A percentile compares a stretch with the other conserved stretches of the same genome.
Conservation (phyloP, 176 grass and related monocot species). For the Aegilops sharonensis region DNA sequence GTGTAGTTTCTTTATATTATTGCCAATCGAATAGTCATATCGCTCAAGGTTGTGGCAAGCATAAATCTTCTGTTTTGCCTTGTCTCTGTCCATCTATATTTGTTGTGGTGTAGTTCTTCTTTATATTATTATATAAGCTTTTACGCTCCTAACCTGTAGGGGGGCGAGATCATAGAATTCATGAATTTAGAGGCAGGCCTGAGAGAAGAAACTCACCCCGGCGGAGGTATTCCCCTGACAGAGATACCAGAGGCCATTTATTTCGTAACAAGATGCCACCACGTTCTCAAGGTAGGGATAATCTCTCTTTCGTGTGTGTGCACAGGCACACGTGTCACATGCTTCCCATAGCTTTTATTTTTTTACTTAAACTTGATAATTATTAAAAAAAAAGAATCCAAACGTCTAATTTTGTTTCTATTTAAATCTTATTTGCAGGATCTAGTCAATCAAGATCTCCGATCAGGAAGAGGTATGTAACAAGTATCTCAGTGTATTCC, state of each 20-base stretch:
- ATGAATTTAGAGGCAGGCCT: constrained; percentile 66
- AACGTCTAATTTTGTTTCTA: not conserved
- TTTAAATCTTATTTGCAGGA: constrained; percentile 40
- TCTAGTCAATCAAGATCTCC: constrained; percentile 75
- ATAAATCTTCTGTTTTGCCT: constrained; percentile 46
- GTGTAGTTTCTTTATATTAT: constrained; percentile 27
- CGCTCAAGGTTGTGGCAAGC: constrained; percentile 62
- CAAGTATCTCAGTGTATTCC: not conserved
- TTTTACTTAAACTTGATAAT: not conserved
- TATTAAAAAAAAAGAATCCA: not conserved
- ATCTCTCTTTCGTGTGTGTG: constrained; percentile 13
- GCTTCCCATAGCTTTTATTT: not conserved
- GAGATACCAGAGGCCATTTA: constrained; percentile 54
- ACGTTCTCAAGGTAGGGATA: constrained; percentile 63
- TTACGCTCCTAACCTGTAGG: constrained; percentile 34
- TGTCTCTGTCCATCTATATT: constrained; percentile 23
- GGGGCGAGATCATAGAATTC: constrained; percentile 55
- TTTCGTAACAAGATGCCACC: constrained; percentile 44
- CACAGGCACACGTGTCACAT: not conserved
- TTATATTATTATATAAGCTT: constrained; percentile 11
- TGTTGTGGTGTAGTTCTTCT: not conserved
- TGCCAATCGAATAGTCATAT: constrained; percentile 52
- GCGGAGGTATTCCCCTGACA: constrained; percentile 63
- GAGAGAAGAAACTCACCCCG: constrained; percentile 73
- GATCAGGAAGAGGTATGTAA: constrained; percentile 51